Conservation (phyloP, 495 filamentous ascomycete species). For the Penicillium coffeae region DNA sequence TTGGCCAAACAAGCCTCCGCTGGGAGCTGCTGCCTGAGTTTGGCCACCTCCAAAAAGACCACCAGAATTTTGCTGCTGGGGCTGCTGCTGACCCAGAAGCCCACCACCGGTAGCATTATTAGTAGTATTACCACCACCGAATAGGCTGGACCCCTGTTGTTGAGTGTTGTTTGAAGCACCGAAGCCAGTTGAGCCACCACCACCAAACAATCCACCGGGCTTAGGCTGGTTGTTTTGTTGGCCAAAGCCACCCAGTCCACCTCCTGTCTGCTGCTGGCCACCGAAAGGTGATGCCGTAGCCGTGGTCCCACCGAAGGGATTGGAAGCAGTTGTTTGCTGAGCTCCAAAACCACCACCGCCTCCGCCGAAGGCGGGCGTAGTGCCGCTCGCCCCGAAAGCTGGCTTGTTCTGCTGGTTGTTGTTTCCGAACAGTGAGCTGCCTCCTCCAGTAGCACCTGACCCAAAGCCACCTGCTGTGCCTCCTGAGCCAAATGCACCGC, state of each 20-base stretch:
- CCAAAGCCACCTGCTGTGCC: slow-evolving; percentile 22
- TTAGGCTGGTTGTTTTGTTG: slow-evolving; percentile 44
- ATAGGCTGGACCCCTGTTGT: slow-evolving; percentile 42
- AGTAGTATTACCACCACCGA: slow-evolving; percentile 30
- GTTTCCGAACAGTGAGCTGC: slow-evolving; percentile 47
- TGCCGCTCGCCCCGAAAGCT: slow-evolving; percentile 35
- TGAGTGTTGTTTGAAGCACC: slow-evolving; percentile 28
- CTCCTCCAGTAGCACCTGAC: slow-evolving; percentile 12
- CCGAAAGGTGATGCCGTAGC: slow-evolving; percentile 35
- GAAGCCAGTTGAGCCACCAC: slow-evolving; percentile 34
- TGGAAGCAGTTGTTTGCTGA: slow-evolving; percentile 29
- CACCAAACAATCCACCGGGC: slow-evolving; percentile 36
- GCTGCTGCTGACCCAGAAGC: slow-evolving; percentile 45
- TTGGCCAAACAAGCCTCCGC: slow-evolving; percentile 30
- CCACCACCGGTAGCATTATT: slow-evolving; percentile 29
- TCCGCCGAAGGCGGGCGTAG: slow-evolving; percentile 26
- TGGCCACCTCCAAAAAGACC: slow-evolving; percentile 43
- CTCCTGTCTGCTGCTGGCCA: slow-evolving; percentile 35
- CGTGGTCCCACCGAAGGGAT: slow-evolving; percentile 29
- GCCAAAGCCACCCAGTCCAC: slow-evolving; percentile 44
- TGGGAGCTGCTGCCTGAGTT: slow-evolving; percentile 27
- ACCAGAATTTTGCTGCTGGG: slow-evolving; percentile 34
- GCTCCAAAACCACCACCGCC: slow-evolving; percentile 37
- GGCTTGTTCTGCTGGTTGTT: slow-evolving; percentile 42
- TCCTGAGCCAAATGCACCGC: slow-evolving; percentile 31